Evolutionary conservation across 2,329 filamentous ascomycete species (phyloP).

Genomic region (Fusarium aywerte): DNA sequence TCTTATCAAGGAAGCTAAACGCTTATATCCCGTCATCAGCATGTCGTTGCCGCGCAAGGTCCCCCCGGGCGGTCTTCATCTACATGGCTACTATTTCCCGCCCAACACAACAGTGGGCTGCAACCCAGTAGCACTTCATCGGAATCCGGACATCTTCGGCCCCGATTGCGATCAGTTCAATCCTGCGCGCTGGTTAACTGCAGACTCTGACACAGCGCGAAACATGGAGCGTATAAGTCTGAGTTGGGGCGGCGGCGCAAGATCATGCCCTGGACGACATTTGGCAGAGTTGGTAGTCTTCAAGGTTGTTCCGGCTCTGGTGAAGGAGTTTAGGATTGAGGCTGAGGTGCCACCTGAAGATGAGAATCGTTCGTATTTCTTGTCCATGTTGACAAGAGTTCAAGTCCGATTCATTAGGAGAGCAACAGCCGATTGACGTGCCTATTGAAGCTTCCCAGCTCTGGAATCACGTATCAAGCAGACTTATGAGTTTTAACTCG

Average conservation of each 20-base stretch:
- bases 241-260: constrained; percentile 63
- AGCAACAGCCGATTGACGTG: background rate
- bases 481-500: rapidly evolving
- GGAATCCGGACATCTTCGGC: constrained; percentile 62
- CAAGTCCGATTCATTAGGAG: constrained; percentile 53
- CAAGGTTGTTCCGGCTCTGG: constrained; percentile 56
- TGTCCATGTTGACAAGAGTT: constrained; percentile 63
- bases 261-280: constrained; percentile 62
- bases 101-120: constrained; percentile 62
- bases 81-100: constrained; percentile 57
- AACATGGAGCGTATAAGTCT: constrained; percentile 62
- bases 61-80: constrained; percentile 49
- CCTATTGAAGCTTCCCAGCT: too few relatives aligned
- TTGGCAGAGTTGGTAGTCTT: constrained; percentile 62
- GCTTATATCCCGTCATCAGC: constrained; percentile 62
- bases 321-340: constrained; percentile 59
- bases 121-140: constrained; percentile 62
- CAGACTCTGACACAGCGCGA: constrained; percentile 43
- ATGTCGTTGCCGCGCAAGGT: constrained; percentile 63
- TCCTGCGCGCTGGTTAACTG: constrained; percentile 61
- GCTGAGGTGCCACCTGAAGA: constrained; percentile 53
- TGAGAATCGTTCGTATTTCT: constrained; percentile 59
- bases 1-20: constrained; percentile 62
- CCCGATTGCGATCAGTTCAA: constrained; percentile 55
- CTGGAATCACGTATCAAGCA: rapidly evolving